These are phyloP conservation scores for Hericium alpestre DNA, from an alignment of 768 basidiomycete genomes.

Conservation along the genomic window DNA sequence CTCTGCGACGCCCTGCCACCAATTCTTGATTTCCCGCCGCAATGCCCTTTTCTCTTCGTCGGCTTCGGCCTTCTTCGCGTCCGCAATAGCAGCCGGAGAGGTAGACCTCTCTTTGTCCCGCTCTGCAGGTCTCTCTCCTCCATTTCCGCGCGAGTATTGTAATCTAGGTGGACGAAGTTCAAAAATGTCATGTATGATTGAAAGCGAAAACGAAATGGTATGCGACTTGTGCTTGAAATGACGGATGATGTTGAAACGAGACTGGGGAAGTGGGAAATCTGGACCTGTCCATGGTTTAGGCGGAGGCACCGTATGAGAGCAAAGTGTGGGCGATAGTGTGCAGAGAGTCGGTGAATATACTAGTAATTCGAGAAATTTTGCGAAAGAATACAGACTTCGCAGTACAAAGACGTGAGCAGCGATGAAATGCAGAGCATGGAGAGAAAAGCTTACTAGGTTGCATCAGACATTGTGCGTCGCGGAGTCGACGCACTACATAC, in stretches of 20 bases:
- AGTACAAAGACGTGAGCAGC: conserved; percentile 24
- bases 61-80: conserved; percentile 9
- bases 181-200: conserved; percentile 43
- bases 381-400: conserved; percentile 33
- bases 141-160: conserved; percentile 34
- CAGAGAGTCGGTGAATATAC: conserved; percentile 22
- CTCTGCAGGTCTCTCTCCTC: conserved; percentile 11
- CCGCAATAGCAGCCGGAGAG: neutral
- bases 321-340: conserved; percentile 13
- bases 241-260: conserved; percentile 28
- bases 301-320: conserved; percentile 7
- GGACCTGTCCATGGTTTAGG: conserved; percentile 11
- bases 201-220: conserved; percentile 35
- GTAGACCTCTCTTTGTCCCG: conserved; percentile 9
- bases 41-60: conserved; percentile 38
- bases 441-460: conserved; percentile 34
- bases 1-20: conserved; percentile 58
- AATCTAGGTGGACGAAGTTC: conserved; percentile 51
- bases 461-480: conserved; percentile 31
- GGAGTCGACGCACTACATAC: conserved; percentile 32
- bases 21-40: conserved; percentile 48
- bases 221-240: conserved; percentile 29
- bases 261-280: conserved; percentile 18
- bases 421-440: conserved; percentile 26
- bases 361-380: conserved; percentile 24